A percentile compares a stretch with the other conserved stretches of the same genome.
Evolutionary conservation across 805 yeast genomes (phyloP).

Genomic region (Wickerhamomyces rabaulensis): DNA sequence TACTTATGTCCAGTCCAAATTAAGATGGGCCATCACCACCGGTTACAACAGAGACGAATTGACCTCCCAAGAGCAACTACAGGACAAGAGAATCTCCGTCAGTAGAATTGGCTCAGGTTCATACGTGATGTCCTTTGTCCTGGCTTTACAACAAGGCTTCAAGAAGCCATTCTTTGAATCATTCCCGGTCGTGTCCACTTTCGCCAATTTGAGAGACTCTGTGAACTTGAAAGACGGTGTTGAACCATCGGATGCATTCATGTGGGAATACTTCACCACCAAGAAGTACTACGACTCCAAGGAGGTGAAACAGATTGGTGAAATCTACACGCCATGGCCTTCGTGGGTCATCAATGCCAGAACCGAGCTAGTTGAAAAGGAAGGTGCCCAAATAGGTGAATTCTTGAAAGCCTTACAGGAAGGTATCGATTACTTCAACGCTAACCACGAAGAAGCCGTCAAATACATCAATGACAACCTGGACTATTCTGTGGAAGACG

Average conservation of each 20-base stretch:
- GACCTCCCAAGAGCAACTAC: slow-evolving; percentile 44
- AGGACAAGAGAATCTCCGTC: slow-evolving; percentile 67
- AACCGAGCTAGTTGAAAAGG: slow-evolving; percentile 30
- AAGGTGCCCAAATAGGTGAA: slow-evolving; percentile 23
- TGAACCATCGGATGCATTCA: slow-evolving; percentile 67
- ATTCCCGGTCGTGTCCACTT: slow-evolving; percentile 58
- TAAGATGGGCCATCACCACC: slow-evolving; percentile 87
- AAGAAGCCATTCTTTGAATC: slow-evolving; percentile 41
- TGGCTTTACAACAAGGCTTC: slow-evolving; percentile 61
- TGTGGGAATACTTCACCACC: slow-evolving; percentile 95
- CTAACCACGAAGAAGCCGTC: slow-evolving; percentile 59
- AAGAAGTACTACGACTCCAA: slow-evolving; percentile 75
- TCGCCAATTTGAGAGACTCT: slow-evolving; percentile 71
- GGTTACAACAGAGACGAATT: slow-evolving; percentile 59
- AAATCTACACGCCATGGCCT: slow-evolving; percentile 94
- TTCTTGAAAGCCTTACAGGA: slow-evolving; percentile 53
- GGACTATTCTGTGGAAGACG: slow-evolving; percentile 75
- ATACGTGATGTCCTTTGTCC: slow-evolving; percentile 83
- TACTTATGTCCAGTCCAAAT: slow-evolving; percentile 80
- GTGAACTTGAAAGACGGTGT: slow-evolving; percentile 54
- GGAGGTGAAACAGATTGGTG: slow-evolving; percentile 80
- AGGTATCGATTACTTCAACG: slow-evolving; percentile 64
- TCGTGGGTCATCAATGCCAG: slow-evolving; percentile 78
- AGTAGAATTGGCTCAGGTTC: slow-evolving; percentile 90
- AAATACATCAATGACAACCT: slow-evolving; percentile 58